Conservation (phyloP, 768 basidiomycete genomes). For the Hemileccinum impolitum region DNA sequence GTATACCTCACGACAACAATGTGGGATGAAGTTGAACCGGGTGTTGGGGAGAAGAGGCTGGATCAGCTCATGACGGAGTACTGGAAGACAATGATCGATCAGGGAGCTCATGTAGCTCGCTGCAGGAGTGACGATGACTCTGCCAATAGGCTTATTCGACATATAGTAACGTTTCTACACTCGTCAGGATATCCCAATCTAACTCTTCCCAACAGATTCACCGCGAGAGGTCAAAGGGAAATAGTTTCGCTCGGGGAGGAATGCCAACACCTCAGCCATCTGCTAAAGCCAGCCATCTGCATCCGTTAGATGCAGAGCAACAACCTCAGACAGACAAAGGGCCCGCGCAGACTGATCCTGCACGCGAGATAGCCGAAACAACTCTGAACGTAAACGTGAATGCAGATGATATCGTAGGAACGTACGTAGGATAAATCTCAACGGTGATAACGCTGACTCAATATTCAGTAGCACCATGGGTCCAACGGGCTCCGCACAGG, state of each 20-base stretch:
- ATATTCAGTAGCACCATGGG: too few species aligned
- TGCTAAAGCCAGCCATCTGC: neutral
- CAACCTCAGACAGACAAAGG: too few species aligned
- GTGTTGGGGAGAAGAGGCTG: slow-evolving; percentile 15
- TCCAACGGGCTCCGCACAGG: neutral
- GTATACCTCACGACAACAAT: slow-evolving; percentile 38
- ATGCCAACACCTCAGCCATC: neutral
- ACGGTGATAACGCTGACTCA: too few species aligned
- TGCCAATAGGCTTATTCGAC: too few species aligned
- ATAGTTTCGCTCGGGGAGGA: neutral
- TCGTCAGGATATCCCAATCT: neutral
- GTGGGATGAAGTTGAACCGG: slow-evolving; percentile 30
- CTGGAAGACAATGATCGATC: slow-evolving; percentile 8
- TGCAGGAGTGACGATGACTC: too few species aligned
- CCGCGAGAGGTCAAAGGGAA: neutral
- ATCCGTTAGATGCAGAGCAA: too few species aligned
- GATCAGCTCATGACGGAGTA: neutral
- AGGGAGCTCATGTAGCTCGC: slow-evolving; percentile 5
- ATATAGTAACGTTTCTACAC: neutral
- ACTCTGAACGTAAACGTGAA: too few species aligned
- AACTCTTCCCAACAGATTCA: neutral
- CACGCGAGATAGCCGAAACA: too few species aligned
- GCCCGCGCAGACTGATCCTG: too few species aligned
- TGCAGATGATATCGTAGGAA: too few species aligned
- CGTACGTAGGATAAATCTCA: too few species aligned